phyloP scores from a whole-genome alignment of 768 basidiomycete species.

The Pleurotus pulmonarius region DNA sequence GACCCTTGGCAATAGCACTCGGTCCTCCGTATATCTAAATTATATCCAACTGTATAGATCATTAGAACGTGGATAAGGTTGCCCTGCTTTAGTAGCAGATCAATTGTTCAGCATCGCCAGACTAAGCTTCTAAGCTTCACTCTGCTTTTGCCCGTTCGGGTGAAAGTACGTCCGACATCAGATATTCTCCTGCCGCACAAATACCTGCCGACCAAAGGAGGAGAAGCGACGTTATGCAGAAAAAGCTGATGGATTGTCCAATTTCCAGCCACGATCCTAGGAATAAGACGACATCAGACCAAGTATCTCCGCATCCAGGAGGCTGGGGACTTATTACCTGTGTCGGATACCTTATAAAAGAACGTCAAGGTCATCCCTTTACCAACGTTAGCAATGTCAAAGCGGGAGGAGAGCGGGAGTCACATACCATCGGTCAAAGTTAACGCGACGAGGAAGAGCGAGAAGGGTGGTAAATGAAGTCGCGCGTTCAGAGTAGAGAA shows the following conservation, averaged over 20 bases:
- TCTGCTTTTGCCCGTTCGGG: not conserved
- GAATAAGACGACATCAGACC: not conserved
- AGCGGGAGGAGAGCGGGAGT: not conserved
- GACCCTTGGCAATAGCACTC: conserved; percentile 28
- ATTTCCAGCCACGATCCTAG: conserved; percentile 86
- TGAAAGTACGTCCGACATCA: conserved; percentile 46
- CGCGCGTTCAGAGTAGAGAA: conserved; percentile 68
- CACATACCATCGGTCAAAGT: conserved; percentile 63
- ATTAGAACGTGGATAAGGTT: not conserved
- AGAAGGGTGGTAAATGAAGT: conserved; percentile 72
- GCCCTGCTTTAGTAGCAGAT: no score
- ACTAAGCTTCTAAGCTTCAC: not conserved
- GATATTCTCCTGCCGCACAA: conserved; percentile 65
- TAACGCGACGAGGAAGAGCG: conserved; percentile 73
- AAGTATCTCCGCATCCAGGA: conserved; percentile 5
- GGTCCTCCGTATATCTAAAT: conserved; percentile 50
- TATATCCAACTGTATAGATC: not conserved
- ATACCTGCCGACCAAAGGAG: conserved; percentile 78
- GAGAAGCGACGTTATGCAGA: conserved; percentile 77
- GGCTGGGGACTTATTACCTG: conserved; percentile 35
- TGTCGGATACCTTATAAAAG: conserved; percentile 82
- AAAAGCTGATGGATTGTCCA: conserved; percentile 85
- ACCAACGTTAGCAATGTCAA: not conserved
- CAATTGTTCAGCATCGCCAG: no score
- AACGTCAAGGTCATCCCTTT: conserved; percentile 80